These are phyloP conservation scores for Epichloe festucae DNA, from an alignment of 2,329 filamentous ascomycete genomes.

Conservation along the genomic window DNA sequence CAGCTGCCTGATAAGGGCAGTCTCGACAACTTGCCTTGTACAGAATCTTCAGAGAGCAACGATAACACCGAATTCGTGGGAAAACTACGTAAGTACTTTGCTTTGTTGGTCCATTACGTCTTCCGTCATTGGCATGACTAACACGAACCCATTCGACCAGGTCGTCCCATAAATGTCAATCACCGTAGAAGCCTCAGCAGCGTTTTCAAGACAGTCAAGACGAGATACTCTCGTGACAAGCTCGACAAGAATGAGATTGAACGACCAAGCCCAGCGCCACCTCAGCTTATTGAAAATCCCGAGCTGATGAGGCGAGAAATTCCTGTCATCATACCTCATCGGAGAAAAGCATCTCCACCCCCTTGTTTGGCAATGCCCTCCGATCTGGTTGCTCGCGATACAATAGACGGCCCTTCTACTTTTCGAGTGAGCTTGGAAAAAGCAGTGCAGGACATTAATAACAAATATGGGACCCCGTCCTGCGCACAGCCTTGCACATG, in stretches of 20 bases:
- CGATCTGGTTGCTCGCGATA: conserved; percentile 13
- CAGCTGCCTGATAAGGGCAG: background rate
- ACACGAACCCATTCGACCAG: background rate
- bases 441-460: conserved; percentile 17
- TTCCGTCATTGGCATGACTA: background rate
- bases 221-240: conserved; percentile 15
- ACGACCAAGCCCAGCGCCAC: background rate
- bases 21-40: background rate
- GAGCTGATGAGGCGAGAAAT: background rate
- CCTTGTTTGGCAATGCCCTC: conserved; percentile 18
- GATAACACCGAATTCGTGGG: background rate
- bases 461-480: conserved; percentile 13
- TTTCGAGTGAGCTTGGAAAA: conserved; percentile 18
- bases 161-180: conserved; percentile 4
- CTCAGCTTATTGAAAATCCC: background rate
- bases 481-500: background rate
- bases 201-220: conserved; percentile 16
- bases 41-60: background rate
- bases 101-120: background rate
- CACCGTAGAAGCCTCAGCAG: conserved; percentile 18
- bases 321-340: background rate
- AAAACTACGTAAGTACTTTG: conserved; percentile 1
- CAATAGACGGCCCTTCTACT: conserved; percentile 10
- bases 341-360: conserved; percentile 9
- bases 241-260: conserved; percentile 6